These are phyloP conservation scores for Lentinula sp. DNA, from an alignment of 768 basidiomycete genomes.

Conservation along the genomic window DNA sequence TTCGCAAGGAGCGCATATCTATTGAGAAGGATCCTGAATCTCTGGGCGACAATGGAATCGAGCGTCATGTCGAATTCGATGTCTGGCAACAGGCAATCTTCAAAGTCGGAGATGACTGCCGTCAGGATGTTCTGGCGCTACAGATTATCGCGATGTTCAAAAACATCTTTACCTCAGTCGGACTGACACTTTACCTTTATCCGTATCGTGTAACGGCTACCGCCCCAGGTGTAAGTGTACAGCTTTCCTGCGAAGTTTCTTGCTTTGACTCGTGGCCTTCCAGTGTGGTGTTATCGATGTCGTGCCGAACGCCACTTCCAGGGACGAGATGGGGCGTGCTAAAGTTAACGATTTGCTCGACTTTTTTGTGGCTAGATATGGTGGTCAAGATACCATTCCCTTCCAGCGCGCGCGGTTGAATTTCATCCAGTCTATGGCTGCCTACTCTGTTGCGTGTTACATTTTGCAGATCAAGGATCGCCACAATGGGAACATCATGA, in stretches of 20 bases:
- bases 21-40: slow-evolving; percentile 70
- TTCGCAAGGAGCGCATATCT: slow-evolving; percentile 75
- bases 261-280: neutral
- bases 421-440: slow-evolving; percentile 99
- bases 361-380: slow-evolving; percentile 93
- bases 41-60: slow-evolving; percentile 54
- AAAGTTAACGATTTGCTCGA: slow-evolving; percentile 95
- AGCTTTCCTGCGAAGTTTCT: neutral
- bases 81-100: slow-evolving; percentile 98
- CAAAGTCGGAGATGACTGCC: slow-evolving; percentile 99
- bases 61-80: slow-evolving; percentile 65
- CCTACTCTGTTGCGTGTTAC: slow-evolving; percentile 97
- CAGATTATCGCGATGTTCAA: slow-evolving; percentile 99
- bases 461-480: slow-evolving; percentile 98
- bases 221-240: slow-evolving; percentile 75
- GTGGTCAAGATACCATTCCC: slow-evolving; percentile 78
- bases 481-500: slow-evolving; percentile 99
- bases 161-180: slow-evolving; percentile 88
- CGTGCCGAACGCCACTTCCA: slow-evolving; percentile 93
- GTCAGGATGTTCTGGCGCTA: slow-evolving; percentile 95
- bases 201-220: slow-evolving; percentile 98
- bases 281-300: slow-evolving; percentile 99
- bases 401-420: slow-evolving; percentile 93
- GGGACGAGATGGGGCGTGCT: slow-evolving; percentile 98
- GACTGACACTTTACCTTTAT: slow-evolving; percentile 85